phyloP scores from a whole-genome alignment of 805 yeast species.

The Priceomyces castillae region DNA sequence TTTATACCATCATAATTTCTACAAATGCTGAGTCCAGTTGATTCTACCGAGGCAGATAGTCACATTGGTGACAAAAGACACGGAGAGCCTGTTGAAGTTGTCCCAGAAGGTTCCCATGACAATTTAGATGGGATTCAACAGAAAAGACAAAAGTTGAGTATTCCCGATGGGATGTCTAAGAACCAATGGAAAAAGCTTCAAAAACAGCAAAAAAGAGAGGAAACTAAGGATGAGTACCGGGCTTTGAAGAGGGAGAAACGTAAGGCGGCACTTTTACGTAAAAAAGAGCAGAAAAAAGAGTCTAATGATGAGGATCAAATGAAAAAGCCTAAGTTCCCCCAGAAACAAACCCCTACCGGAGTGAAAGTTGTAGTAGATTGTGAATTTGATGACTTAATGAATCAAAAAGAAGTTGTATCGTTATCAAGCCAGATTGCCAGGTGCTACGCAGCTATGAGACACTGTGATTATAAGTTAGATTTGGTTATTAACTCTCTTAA shows the following conservation, averaged over 20 bases:
- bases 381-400: slow-evolving; percentile 87
- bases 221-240: slow-evolving; percentile 58
- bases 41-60: too few relatives aligned
- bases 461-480: slow-evolving; percentile 54
- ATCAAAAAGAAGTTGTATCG: slow-evolving; percentile 64
- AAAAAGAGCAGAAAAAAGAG: too few relatives aligned
- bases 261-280: slow-evolving; percentile 31
- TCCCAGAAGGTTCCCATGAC: too few relatives aligned
- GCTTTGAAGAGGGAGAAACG: slow-evolving; percentile 55
- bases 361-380: slow-evolving; percentile 76
- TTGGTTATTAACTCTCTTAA: slow-evolving; percentile 64
- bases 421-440: slow-evolving; percentile 78
- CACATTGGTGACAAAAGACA: too few relatives aligned
- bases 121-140: too few relatives aligned
- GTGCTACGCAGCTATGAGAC: slow-evolving; percentile 74
- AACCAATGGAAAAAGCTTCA: slow-evolving; percentile 77
- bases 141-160: slow-evolving; percentile 8
- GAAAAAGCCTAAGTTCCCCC: slow-evolving; percentile 28
- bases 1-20: too few relatives aligned
- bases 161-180: slow-evolving; percentile 88
- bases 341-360: slow-evolving; percentile 47
- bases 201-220: slow-evolving; percentile 58
- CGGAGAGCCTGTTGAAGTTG: too few relatives aligned
- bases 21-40: too few relatives aligned
- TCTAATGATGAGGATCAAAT: slow-evolving; percentile 12